A percentile compares a stretch with the other conserved stretches of the same genome.
These are phyloP conservation scores for Debaryomyces udenii DNA, from an alignment of 1,139 yeast species.

Conservation along the genomic window DNA sequence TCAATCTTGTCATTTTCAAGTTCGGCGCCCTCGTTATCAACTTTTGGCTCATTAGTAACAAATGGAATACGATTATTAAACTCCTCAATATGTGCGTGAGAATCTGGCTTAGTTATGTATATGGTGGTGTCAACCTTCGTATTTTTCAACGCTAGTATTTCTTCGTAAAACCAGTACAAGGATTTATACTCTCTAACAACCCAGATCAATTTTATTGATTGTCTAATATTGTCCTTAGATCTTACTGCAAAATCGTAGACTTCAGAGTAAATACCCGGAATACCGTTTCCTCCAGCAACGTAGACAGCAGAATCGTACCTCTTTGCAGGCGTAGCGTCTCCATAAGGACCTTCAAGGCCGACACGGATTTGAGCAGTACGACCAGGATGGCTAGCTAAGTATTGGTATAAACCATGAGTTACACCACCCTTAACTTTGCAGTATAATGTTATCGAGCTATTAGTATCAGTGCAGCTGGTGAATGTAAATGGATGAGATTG, in stretches of 20 bases:
- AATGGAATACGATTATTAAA: conserved; percentile 14
- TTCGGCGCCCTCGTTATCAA: conserved; percentile 20
- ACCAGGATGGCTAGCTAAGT: conserved; percentile 31
- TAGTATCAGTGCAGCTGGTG: conserved; percentile 25
- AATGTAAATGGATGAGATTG: conserved; percentile 50
- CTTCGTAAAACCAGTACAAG: conserved; percentile 39
- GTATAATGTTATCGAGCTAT: conserved; percentile 30
- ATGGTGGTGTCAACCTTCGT: conserved; percentile 32
- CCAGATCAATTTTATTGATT: conserved; percentile 37
- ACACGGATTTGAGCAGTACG: conserved; percentile 32
- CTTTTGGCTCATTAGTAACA: background rate
- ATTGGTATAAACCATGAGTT: conserved; percentile 34
- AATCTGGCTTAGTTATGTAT: conserved; percentile 35
- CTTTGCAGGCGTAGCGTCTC: conserved; percentile 34
- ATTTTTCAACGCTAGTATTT: conserved; percentile 28
- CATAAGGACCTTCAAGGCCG: conserved; percentile 48
- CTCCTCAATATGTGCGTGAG: conserved; percentile 16
- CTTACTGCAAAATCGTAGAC: conserved; percentile 30
- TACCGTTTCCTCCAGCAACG: conserved; percentile 48
- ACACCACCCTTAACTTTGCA: conserved; percentile 44
- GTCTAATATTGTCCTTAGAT: conserved; percentile 18
- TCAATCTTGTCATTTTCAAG: conserved; percentile 1
- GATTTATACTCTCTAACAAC: conserved; percentile 37
- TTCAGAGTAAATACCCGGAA: conserved; percentile 46
- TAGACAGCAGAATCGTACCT: conserved; percentile 37